These are phyloP conservation scores for Ophiostoma tasmaniense DNA, from an alignment of 2,329 filamentous ascomycete species.

Conservation along the genomic window DNA sequence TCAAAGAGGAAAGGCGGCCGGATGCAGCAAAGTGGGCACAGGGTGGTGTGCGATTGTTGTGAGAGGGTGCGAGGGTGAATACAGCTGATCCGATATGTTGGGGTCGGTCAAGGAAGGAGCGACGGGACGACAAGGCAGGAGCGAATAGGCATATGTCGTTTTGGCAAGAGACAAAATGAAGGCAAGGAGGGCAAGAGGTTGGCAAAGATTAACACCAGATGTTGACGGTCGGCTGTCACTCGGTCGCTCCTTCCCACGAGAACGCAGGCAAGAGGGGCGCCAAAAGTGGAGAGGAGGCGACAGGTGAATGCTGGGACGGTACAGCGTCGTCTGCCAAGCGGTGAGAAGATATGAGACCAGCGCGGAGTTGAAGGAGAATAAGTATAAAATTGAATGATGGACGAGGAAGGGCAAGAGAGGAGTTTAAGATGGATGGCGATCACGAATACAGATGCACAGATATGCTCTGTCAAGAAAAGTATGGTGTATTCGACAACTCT, in stretches of 20 bases:
- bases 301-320: not conserved
- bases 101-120: not conserved
- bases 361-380: not conserved
- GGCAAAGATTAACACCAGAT: not conserved
- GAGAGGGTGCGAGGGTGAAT: not conserved
- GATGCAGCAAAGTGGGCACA: slow-evolving; percentile 11
- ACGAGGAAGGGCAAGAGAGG: not conserved
- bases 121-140: slow-evolving; percentile 4
- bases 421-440: not conserved
- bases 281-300: slow-evolving; percentile 8
- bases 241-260: not conserved
- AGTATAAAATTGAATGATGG: not conserved
- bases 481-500: not conserved
- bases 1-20: not conserved
- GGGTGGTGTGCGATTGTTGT: not conserved
- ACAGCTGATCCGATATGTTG: not conserved
- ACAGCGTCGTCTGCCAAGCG: slow-evolving; percentile 2
- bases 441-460: not conserved
- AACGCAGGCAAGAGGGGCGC: not conserved
- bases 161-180: not conserved
- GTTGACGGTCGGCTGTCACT: slow-evolving; percentile 1
- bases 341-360: not conserved
- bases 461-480: not conserved
- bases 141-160: not conserved
- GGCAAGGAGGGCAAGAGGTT: not conserved